Evolutionary conservation across 192 early-diverging fungal species (phyloP).

Genomic region (Mortierella claussenii): DNA sequence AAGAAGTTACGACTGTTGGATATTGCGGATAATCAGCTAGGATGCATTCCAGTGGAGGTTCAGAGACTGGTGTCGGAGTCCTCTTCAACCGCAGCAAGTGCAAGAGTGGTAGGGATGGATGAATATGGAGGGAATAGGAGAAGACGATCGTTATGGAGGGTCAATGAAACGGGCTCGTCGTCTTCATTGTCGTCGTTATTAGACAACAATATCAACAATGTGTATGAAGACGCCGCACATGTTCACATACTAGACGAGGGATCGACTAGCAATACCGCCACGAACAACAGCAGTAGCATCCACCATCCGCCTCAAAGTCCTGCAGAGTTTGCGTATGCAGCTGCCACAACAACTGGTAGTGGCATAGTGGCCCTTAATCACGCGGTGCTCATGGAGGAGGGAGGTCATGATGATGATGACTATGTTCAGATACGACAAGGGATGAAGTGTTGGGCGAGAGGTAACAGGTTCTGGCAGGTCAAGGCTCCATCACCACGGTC

Average conservation of each 20-base stretch:
- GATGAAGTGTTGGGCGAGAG: slow-evolving; percentile 53
- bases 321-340: neutral
- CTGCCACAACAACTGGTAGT: neutral
- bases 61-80: slow-evolving; percentile 45
- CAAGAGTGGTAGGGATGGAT: neutral
- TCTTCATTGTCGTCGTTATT: neutral
- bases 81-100: slow-evolving; percentile 2
- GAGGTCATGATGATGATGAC: slow-evolving; percentile 50
- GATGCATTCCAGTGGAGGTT: slow-evolving; percentile 49
- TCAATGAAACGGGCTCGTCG: slow-evolving; percentile 2
- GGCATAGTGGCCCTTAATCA: neutral
- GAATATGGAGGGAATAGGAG: too few relatives aligned
- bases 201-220: neutral
- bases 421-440: slow-evolving; percentile 52
- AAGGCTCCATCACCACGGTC: slow-evolving; percentile 4
- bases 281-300: neutral
- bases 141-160: too few relatives aligned
- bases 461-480: slow-evolving; percentile 48
- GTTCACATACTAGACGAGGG: slow-evolving; percentile 8
- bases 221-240: too few relatives aligned
- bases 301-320: neutral
- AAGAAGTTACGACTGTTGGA: slow-evolving; percentile 39
- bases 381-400: slow-evolving; percentile 19
- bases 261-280: neutral
- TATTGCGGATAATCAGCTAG: slow-evolving; percentile 42